These are phyloP conservation scores for Allodekkera sacchari DNA, from an alignment of 805 yeast genomes.

Conservation along the genomic window DNA sequence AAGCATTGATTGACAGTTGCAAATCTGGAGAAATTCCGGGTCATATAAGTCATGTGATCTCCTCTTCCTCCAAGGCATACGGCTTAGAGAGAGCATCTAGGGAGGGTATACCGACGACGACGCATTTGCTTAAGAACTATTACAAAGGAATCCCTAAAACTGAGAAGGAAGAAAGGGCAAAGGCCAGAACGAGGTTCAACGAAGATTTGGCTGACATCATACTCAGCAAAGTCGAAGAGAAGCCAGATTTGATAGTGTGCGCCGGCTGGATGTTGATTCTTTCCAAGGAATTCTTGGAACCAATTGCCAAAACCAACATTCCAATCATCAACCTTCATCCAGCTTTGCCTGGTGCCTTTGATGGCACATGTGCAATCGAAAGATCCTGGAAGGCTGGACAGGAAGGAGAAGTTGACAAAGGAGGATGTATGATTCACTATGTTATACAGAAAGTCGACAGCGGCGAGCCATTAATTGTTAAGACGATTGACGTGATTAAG, in stretches of 20 bases:
- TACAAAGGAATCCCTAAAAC: conserved; percentile 71
- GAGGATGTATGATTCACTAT: conserved; percentile 94
- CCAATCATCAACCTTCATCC: conserved; percentile 94
- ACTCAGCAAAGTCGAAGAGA: conserved; percentile 30
- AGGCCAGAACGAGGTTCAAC: conserved; percentile 67
- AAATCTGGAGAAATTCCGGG: conserved; percentile 29
- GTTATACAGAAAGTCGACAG: conserved; percentile 95
- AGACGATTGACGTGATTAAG: conserved; percentile 60
- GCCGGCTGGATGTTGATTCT: conserved; percentile 98
- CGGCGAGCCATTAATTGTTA: conserved; percentile 83
- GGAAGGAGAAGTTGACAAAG: conserved; percentile 61
- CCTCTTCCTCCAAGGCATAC: conserved; percentile 79
- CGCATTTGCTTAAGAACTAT: conserved; percentile 66
- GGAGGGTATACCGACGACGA: conserved; percentile 60
- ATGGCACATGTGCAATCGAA: conserved; percentile 95
- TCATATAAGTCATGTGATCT: conserved; percentile 66
- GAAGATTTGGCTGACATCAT: conserved; percentile 67
- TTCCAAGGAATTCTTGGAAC: conserved; percentile 65
- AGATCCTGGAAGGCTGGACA: conserved; percentile 96
- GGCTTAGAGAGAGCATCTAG: conserved; percentile 75
- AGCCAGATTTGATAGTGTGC: conserved; percentile 86
- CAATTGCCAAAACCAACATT: conserved; percentile 49
- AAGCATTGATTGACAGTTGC: conserved; percentile 81
- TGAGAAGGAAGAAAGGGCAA: conserved; percentile 44
- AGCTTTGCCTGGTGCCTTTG: conserved; percentile 94